phyloP scores from a whole-genome alignment of 2,329 filamentous ascomycete species.

The Pezizomycotina sp. region DNA sequence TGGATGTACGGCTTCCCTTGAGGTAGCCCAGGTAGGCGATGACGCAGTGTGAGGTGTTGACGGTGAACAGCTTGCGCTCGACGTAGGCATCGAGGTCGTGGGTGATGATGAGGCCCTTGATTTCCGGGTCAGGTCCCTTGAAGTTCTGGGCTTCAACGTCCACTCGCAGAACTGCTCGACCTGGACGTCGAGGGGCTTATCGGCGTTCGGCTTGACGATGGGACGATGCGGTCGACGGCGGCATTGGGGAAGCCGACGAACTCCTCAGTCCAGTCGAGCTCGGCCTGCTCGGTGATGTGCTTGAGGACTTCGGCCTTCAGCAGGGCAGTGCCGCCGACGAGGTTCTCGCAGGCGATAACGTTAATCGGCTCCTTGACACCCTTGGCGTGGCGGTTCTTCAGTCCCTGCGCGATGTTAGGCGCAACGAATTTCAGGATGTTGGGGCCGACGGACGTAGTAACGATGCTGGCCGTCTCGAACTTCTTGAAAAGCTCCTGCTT shows the following conservation, averaged over 20 bases:
- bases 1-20: constrained; percentile 75
- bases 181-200: constrained; percentile 64
- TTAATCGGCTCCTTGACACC: constrained; percentile 48
- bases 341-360: constrained; percentile 96
- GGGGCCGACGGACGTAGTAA: constrained; percentile 93
- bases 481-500: constrained; percentile 53
- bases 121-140: constrained; percentile 50
- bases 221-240: constrained; percentile 95
- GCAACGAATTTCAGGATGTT: constrained; percentile 95
- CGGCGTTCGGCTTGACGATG: constrained; percentile 38
- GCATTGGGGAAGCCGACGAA: constrained; percentile 82
- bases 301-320: constrained; percentile 22
- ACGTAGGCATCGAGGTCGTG: constrained; percentile 85
- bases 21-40: constrained; percentile 91
- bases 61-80: constrained; percentile 97
- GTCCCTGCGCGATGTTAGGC: constrained; percentile 84
- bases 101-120: constrained; percentile 86
- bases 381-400: constrained; percentile 50
- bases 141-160: constrained; percentile 83
- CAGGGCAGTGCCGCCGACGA: constrained; percentile 66
- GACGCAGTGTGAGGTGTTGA: constrained; percentile 95
- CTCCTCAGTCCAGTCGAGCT: constrained; percentile 12
- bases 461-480: constrained; percentile 72
- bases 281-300: constrained; percentile 19
- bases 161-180: constrained; percentile 99